A percentile compares a stretch with the other conserved stretches of the same genome.
These are phyloP conservation scores for Trypanosomatidae sp. DNA, from an alignment of 208 protist genomes.

Conservation along the genomic window DNA sequence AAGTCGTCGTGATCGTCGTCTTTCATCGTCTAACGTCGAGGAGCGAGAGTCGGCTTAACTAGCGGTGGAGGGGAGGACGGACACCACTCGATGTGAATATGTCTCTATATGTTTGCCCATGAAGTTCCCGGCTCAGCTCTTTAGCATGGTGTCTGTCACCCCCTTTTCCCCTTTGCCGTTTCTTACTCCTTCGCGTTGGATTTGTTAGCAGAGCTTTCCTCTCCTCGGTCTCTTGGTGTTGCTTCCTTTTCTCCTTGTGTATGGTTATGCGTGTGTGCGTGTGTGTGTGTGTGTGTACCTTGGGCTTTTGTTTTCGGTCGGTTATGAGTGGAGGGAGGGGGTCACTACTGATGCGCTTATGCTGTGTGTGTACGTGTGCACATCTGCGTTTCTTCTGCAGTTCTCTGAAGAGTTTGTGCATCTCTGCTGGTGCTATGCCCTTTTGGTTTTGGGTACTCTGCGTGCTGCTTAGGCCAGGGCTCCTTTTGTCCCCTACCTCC, in stretches of 20 bases:
- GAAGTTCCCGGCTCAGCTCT: not conserved
- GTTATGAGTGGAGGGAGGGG: not conserved
- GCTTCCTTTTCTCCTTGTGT: not conserved
- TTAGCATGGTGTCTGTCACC: not conserved
- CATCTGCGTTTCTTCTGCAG: not conserved
- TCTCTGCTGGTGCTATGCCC: not conserved
- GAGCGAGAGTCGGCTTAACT: not conserved
- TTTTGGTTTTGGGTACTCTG: not conserved
- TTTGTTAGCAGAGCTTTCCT: not conserved
- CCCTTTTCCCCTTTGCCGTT: not conserved
- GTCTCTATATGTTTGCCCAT: not conserved
- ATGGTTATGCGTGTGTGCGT: not conserved
- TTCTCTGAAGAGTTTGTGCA: not conserved
- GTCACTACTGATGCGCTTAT: not conserved
- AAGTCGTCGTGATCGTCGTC: not conserved
- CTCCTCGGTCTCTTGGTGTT: not conserved
- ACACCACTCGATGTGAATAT: not conserved
- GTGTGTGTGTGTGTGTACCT: not conserved
- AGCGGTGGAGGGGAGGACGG: not conserved
- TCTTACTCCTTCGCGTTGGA: conserved; percentile 7
- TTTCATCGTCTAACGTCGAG: not conserved
- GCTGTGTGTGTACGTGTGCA: not conserved
- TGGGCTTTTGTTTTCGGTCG: not conserved
- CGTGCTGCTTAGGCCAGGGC: not conserved
- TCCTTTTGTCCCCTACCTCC: not conserved